A percentile compares a stretch with the other conserved stretches of the same genome.
Conservation (phyloP, 192 early-diverging fungal species). For the Backusella australiensis region DNA sequence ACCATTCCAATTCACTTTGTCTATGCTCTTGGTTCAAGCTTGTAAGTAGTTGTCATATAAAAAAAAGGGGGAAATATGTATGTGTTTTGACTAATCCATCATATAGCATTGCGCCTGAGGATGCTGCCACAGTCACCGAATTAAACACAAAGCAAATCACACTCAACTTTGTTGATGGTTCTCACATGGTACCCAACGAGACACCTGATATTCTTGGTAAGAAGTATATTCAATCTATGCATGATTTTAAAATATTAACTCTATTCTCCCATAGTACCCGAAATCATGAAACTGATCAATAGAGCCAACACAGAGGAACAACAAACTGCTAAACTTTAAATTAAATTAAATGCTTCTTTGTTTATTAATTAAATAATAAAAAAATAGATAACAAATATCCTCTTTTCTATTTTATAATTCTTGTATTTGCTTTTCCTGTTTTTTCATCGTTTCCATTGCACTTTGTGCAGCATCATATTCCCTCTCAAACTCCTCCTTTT, state of each 20-base stretch:
- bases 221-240: background rate
- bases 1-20: constrained; percentile 43
- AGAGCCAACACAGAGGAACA: background rate
- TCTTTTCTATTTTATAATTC: background rate
- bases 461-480: constrained; percentile 3
- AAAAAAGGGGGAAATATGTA: background rate
- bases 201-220: constrained; percentile 40
- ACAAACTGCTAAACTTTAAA: constrained; percentile 12
- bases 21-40: constrained; percentile 33
- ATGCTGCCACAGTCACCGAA: constrained; percentile 14
- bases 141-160: constrained; percentile 20
- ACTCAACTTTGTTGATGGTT: constrained; percentile 26
- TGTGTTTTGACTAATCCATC: background rate
- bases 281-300: constrained; percentile 9
- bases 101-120: constrained; percentile 8
- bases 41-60: constrained; percentile 32
- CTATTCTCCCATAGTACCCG: background rate
- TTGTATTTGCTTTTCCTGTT: background rate
- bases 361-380: background rate
- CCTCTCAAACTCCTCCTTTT: constrained; percentile 8
- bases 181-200: constrained; percentile 43
- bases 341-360: background rate
- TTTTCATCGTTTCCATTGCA: background rate
- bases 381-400: background rate
- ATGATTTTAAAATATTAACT: background rate